Percentiles rank a stretch among this genome's conserved stretches.
Evolutionary conservation across 2,329 filamentous ascomycete species (phyloP).

Genomic region (Stagonosporopsis cucurbitacearum): DNA sequence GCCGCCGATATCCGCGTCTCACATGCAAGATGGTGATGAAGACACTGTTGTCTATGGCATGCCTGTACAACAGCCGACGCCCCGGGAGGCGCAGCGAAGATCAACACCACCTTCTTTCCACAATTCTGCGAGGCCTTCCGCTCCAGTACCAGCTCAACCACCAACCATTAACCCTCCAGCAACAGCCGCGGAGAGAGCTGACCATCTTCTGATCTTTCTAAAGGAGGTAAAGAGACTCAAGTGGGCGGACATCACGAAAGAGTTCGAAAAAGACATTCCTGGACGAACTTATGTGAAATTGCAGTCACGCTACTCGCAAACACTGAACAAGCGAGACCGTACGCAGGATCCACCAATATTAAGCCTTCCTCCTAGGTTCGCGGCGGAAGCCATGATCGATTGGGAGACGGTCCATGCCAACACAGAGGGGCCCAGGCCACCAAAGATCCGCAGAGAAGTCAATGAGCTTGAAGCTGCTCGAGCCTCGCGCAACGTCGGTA

Average conservation of each 20-base stretch:
- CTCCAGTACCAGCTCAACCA: neutral
- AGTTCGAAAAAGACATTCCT: conserved; percentile 40
- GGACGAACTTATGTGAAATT: conserved; percentile 35
- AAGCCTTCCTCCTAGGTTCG: conserved; percentile 33
- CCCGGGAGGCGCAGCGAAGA: neutral
- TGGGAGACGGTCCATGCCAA: conserved; percentile 28
- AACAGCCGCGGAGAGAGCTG: conserved; percentile 23
- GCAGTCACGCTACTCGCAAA: conserved; percentile 37
- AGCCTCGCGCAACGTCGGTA: neutral
- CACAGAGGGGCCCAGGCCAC: neutral
- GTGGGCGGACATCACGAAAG: conserved; percentile 47
- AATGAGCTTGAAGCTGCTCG: neutral
- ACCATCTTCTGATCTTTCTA: conserved; percentile 48
- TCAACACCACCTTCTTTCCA: neutral
- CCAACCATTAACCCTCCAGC: neutral
- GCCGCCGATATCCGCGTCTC: neutral
- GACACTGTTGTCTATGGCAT: neutral
- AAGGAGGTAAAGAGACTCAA: conserved; percentile 48
- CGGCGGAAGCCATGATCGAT: conserved; percentile 33
- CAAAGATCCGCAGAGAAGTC: neutral
- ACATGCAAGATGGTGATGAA: neutral
- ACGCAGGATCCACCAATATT: conserved; percentile 32
- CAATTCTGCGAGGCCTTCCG: neutral
- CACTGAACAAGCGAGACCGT: conserved; percentile 36
- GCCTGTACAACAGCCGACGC: neutral